phyloP scores from a whole-genome alignment of 2,329 filamentous ascomycete genomes.

The Chaetomium sp. region DNA sequence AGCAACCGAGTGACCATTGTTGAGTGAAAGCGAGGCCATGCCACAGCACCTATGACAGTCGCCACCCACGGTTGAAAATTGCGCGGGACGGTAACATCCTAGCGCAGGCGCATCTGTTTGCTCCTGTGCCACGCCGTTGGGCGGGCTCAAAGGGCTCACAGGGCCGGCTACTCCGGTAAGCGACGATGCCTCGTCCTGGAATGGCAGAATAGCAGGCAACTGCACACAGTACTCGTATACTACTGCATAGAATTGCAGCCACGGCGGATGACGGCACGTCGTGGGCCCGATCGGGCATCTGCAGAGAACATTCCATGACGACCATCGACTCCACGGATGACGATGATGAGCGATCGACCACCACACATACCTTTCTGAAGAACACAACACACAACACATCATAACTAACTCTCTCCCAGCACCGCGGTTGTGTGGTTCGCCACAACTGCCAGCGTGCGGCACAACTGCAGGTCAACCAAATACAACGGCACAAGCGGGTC shows the following conservation, averaged over 20 bases:
- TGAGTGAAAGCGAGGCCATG: background rate
- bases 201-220: background rate
- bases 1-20: background rate
- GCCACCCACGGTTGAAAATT: conserved; percentile 2
- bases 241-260: background rate
- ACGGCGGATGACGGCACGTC: background rate
- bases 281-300: conserved; percentile 20
- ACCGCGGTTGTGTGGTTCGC: background rate
- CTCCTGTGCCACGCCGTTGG: conserved; percentile 4
- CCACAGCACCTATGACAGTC: conserved; percentile 13
- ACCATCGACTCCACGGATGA: conserved; percentile 9
- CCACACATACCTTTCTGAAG: background rate
- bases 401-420: background rate
- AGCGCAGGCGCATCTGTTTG: background rate
- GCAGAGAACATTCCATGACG: conserved; percentile 22
- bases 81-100: background rate
- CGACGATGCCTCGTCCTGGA: background rate
- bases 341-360: background rate
- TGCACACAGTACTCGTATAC: background rate
- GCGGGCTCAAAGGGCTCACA: background rate
- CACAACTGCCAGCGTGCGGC: conserved; percentile 11
- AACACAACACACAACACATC: background rate
- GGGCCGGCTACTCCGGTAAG: conserved; percentile 6
- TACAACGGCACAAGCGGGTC: background rate
- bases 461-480: background rate